Evolutionary conservation across 495 filamentous ascomycete genomes (phyloP).

Genomic region (Talaromyces wortmannii): DNA sequence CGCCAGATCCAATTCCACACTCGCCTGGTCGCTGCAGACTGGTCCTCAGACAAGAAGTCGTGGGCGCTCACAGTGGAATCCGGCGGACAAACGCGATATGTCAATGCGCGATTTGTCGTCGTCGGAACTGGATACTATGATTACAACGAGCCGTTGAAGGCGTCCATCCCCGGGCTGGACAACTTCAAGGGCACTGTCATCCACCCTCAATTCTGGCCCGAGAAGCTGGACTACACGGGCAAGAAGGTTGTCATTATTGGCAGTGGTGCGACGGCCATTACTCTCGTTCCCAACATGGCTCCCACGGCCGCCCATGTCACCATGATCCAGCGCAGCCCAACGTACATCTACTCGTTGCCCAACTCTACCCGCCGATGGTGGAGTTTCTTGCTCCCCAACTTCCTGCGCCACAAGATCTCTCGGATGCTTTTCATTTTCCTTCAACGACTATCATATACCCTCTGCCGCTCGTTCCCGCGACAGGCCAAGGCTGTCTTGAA

Average conservation of each 20-base stretch:
- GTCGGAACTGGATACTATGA: slow-evolving; percentile 58
- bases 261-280: slow-evolving; percentile 51
- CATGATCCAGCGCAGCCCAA: slow-evolving; percentile 53
- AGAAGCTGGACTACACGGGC: slow-evolving; percentile 35
- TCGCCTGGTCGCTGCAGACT: slow-evolving; percentile 47
- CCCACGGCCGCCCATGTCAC: slow-evolving; percentile 39
- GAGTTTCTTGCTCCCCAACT: slow-evolving; percentile 33
- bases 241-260: slow-evolving; percentile 53
- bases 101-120: slow-evolving; percentile 51
- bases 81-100: slow-evolving; percentile 35
- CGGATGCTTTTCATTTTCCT: slow-evolving; percentile 40
- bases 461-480: slow-evolving; percentile 50
- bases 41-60: slow-evolving; percentile 49
- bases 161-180: slow-evolving; percentile 34
- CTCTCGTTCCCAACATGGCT: slow-evolving; percentile 39
- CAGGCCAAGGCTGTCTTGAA: slow-evolving; percentile 39
- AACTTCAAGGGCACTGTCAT: slow-evolving; percentile 36
- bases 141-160: slow-evolving; percentile 50
- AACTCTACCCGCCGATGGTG: slow-evolving; percentile 26
- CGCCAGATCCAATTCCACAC: slow-evolving; percentile 53
- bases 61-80: slow-evolving; percentile 56
- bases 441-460: slow-evolving; percentile 41
- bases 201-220: slow-evolving; percentile 50
- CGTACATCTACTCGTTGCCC: slow-evolving; percentile 49
- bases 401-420: slow-evolving; percentile 25